These are phyloP conservation scores for Zymoseptoria crescenta DNA, from an alignment of 2,329 filamentous ascomycete genomes.

Conservation along the genomic window DNA sequence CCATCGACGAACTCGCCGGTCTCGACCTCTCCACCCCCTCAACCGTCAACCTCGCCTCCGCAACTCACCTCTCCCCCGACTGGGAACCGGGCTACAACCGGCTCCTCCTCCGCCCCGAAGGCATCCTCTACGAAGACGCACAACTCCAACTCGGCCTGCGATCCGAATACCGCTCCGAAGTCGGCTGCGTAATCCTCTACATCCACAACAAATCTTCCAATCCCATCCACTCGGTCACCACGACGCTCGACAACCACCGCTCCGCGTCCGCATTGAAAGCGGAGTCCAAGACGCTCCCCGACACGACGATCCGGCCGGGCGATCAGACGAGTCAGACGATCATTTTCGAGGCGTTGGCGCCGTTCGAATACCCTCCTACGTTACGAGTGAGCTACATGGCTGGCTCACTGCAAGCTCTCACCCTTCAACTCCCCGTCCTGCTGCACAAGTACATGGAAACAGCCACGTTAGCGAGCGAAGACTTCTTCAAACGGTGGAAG, in stretches of 20 bases:
- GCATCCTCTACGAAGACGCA: constrained; percentile 87
- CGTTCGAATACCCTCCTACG: constrained; percentile 79
- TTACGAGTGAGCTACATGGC: constrained; percentile 92
- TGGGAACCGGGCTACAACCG: constrained; percentile 89
- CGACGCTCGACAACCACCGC: constrained; percentile 77
- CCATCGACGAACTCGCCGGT: constrained; percentile 62
- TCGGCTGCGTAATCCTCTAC: constrained; percentile 91
- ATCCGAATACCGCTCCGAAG: constrained; percentile 89
- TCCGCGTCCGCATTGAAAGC: constrained; percentile 63
- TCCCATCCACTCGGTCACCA: constrained; percentile 83
- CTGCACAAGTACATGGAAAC: constrained; percentile 97
- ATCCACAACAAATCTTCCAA: constrained; percentile 90
- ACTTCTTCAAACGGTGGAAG: constrained; percentile 99
- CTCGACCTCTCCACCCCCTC: constrained; percentile 64
- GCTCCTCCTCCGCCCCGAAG: constrained; percentile 70
- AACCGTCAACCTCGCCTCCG: constrained; percentile 79
- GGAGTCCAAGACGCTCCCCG: constrained; percentile 82
- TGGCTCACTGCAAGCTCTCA: constrained; percentile 85
- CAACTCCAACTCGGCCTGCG: constrained; percentile 89
- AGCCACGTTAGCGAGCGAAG: constrained; percentile 75
- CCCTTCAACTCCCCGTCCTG: constrained; percentile 77
- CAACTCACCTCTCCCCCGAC: constrained; percentile 84
- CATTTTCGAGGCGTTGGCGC: constrained; percentile 79
- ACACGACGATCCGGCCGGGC: constrained; percentile 66
- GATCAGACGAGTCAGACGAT: constrained; percentile 86